Conservation (phyloP, 2,329 filamentous ascomycete genomes). For the Phaeosphaeriaceae sp. region DNA sequence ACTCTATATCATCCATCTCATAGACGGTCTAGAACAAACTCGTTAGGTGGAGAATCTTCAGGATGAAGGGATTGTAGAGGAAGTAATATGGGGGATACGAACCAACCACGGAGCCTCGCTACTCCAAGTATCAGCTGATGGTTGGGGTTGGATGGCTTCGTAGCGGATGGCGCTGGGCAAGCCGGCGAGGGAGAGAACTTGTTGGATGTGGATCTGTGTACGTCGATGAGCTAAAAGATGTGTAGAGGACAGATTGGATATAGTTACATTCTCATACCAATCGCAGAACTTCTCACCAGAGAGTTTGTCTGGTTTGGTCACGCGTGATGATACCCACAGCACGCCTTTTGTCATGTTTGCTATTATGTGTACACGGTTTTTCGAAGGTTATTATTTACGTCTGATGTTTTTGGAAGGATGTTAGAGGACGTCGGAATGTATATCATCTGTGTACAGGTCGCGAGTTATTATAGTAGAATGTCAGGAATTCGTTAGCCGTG, state of each 20-base stretch:
- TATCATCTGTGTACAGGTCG: too few relatives aligned
- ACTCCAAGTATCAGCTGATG: constrained; percentile 6
- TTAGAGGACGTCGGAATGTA: too few relatives aligned
- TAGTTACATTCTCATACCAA: constrained; percentile 38
- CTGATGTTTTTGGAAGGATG: not conserved
- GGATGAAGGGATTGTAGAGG: too few relatives aligned
- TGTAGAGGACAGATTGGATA: not conserved
- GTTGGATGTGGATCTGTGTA: constrained; percentile 15
- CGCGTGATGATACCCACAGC: constrained; percentile 36
- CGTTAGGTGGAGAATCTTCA: not conserved
- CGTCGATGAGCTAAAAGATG: too few relatives aligned
- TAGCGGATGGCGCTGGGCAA: constrained; percentile 32
- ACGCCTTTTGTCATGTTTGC: constrained; percentile 30
- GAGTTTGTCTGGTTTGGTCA: constrained; percentile 10
- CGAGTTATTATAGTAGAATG: not conserved
- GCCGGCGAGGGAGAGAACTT: constrained; percentile 32
- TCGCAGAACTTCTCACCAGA: constrained; percentile 20
- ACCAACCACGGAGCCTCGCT: constrained; percentile 27
- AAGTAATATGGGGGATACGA: not conserved
- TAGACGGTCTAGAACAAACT: constrained; percentile 23
- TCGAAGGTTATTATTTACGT: not conserved
- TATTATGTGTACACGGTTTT: not conserved
- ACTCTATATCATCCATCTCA: constrained; percentile 33
- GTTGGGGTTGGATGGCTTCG: constrained; percentile 21
- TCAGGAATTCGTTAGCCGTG: constrained; percentile 1